Evolutionary conservation across 177 flowering plant genomes (phyloP), one percentile per base, ranked within the genome.

Genomic region (Vitis hybrid): DNA sequence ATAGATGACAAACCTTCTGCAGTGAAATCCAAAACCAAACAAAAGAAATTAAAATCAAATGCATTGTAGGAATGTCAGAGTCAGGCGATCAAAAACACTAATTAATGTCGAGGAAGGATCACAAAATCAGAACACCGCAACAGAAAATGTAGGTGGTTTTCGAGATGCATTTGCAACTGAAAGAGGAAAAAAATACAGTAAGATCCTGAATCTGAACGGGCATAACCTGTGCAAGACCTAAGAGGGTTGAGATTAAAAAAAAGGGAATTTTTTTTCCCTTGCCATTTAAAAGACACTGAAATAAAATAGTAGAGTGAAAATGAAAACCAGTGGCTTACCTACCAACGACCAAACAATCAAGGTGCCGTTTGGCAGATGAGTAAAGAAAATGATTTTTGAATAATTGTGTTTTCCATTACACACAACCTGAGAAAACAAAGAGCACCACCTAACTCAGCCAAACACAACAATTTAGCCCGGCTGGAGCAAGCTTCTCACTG

Each of bases 291-390:
- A 56, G 1, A 56, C 29, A 4, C 1, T 10, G 6, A 64, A 64
- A 52, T 26, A 22, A 22, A 39, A 18, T 45, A 49, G 51, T 11
- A 71, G 5, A 11, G 49, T 33, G 59, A 69, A 56, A 74, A 29
- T 6, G 21, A 67, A 29, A 71, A 21, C 60, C 69, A 56, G 62
- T 52, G 18, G 64, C 55, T 64, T 60, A 70, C 80, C 74, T 70
- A 73, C 74, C 77, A 66, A 64, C 13, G 31, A 76, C 75, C 71
- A 71, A 75, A 68, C 72, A 7, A 55, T 21, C 49, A 56, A 19
- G 45, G 60, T 16, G 22, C 58, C 50, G 60, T 68, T 68, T 74
- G 76, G 72, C 52, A 55, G 18, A 13, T n/a, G 14, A 58, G 57
- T 60, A 60, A 65, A 60, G 61, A 66, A 61, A 66, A 53, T 18